Evolutionary conservation across 179 eudicot genomes (phyloP).

Genomic region (Patellifolia procumbens): DNA sequence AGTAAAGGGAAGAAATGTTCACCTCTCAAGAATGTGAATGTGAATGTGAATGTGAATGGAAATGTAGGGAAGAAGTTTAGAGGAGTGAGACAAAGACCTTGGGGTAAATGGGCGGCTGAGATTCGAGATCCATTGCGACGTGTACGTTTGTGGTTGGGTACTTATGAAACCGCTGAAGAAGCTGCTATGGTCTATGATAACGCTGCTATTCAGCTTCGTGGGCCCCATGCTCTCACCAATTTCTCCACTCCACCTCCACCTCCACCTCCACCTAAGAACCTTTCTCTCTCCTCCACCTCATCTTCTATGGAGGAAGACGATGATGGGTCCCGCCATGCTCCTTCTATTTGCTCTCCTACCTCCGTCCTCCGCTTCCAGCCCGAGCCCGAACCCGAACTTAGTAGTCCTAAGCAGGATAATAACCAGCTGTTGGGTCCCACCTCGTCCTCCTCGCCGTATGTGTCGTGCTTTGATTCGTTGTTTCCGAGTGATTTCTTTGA

Average conservation of each 20-base stretch:
- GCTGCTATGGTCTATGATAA: conserved; percentile 92
- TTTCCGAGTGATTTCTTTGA: conserved; percentile 51
- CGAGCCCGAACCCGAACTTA: conserved; percentile 24
- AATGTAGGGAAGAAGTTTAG: conserved; percentile 51
- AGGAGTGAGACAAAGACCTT: conserved; percentile 84
- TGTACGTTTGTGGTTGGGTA: conserved; percentile 82
- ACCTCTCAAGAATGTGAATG: background rate
- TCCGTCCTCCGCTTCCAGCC: conserved; percentile 60
- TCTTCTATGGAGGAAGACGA: conserved; percentile 34
- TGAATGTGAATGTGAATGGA: background rate
- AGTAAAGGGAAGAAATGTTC: conserved; percentile 15
- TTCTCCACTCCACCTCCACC: conserved; percentile 41
- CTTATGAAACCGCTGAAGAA: conserved; percentile 88
- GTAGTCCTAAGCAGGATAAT: background rate
- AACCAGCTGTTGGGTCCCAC: background rate
- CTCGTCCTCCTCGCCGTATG: background rate
- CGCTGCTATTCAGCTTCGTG: conserved; percentile 89
- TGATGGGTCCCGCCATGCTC: conserved; percentile 32
- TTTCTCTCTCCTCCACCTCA: conserved; percentile 24
- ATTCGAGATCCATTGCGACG: conserved; percentile 76
- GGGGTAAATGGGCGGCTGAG: conserved; percentile 99
- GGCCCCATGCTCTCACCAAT: conserved; percentile 82
- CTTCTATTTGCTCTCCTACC: conserved; percentile 50
- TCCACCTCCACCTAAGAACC: background rate
- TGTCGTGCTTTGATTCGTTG: conserved; percentile 34